A percentile compares a stretch with the other conserved stretches of the same genome.
Evolutionary conservation across 2,329 filamentous ascomycete species (phyloP).

Genomic region (Penicillium sp.): DNA sequence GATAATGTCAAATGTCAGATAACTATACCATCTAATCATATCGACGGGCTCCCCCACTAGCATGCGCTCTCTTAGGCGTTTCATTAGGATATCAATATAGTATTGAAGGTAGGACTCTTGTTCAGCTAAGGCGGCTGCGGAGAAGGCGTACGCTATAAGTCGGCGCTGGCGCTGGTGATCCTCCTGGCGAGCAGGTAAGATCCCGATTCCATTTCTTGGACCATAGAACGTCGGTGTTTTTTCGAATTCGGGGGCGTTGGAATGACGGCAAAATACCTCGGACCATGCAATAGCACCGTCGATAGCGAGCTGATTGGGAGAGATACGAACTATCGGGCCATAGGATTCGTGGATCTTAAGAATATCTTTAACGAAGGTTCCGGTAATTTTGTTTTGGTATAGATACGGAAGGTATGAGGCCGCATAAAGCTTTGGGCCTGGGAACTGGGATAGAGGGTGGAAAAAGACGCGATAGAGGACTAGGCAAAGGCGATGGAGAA

Average conservation of each 20-base stretch:
- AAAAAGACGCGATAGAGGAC: not conserved
- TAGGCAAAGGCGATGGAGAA: not conserved
- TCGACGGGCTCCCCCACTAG: not conserved
- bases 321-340: not conserved
- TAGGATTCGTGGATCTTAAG: not conserved
- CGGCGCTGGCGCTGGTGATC: slow-evolving; percentile 1
- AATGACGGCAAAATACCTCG: not conserved
- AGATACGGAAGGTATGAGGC: not conserved
- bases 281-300: not conserved
- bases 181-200: not conserved
- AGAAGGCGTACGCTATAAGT: not conserved
- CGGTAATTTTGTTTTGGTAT: not conserved
- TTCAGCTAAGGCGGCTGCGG: not conserved
- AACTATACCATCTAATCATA: not conserved
- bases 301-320: not conserved
- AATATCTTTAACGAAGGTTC: not conserved
- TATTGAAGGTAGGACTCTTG: not conserved
- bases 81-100: not conserved
- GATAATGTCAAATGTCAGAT: not conserved
- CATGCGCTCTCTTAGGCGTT: not conserved
- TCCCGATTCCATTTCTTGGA: slow-evolving; percentile 7
- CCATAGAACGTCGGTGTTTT: slow-evolving; percentile 1
- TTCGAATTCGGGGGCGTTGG: not conserved
- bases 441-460: not conserved
- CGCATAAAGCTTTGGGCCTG: not conserved